These are phyloP conservation scores for Hypoxylon sp. DNA, from an alignment of 2,329 filamentous ascomycete species.

Conservation along the genomic window DNA sequence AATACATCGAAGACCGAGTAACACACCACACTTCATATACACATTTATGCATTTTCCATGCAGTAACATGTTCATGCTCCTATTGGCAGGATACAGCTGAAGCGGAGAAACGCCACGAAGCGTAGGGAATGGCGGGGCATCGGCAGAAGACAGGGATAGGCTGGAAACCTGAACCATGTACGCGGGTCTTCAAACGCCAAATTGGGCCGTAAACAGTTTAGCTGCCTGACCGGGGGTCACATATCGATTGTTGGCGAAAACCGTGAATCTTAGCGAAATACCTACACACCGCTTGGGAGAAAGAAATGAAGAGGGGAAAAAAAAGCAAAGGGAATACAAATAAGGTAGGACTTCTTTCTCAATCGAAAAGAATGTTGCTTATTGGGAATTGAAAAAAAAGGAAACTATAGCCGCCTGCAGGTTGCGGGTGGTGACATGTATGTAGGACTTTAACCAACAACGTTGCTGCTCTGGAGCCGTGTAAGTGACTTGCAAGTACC, in stretches of 20 bases:
- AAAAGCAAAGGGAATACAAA: not conserved
- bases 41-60: not conserved
- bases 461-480: not conserved
- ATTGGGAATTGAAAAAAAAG: not conserved
- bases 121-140: slow-evolving; percentile 8
- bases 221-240: slow-evolving; percentile 10
- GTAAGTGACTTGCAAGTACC: slow-evolving; percentile 12
- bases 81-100: slow-evolving; percentile 10
- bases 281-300: slow-evolving; percentile 28
- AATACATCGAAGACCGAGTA: not conserved
- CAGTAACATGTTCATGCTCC: slow-evolving; percentile 3
- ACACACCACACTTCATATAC: not conserved
- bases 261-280: not conserved
- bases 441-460: not conserved
- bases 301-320: not conserved
- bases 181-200: slow-evolving; percentile 33
- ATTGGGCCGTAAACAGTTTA: slow-evolving; percentile 30
- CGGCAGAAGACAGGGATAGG: slow-evolving; percentile 18
- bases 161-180: slow-evolving; percentile 22
- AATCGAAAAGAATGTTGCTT: not conserved
- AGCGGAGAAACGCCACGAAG: slow-evolving; percentile 16
- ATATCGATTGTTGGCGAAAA: not conserved
- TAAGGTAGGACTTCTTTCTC: not conserved
- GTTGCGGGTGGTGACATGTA: not conserved
- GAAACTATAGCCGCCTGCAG: slow-evolving; percentile 1